Base-by-base conservation (phyloP, 495 filamentous ascomycete genomes). In the Pseudevernia furfuracea region DNA sequence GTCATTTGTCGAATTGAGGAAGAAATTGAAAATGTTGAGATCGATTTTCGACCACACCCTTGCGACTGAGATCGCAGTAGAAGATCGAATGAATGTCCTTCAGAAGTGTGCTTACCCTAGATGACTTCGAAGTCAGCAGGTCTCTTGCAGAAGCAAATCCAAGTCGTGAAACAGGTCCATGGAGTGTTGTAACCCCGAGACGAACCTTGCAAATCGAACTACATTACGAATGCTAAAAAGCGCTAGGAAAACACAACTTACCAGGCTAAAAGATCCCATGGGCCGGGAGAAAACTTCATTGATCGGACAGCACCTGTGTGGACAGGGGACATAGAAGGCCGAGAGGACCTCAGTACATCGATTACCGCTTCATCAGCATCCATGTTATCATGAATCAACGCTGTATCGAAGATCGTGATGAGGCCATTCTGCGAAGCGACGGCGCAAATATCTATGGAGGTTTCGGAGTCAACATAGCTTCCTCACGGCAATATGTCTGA, bases 211-310 rank as follows among this genome's bases (percentile, higher is more conserved):
- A 7, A 49, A 6, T 32, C 12, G 19, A 19, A 19, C 19, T 30
- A 19, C 15, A 53, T 25, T 21, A 21, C n/a, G 5, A 7, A 44
- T 9, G 1, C 41, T 21, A 10, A 32, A 53, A 5, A 3, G 28
- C 30, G 46, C 46, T 52, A 28, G 46, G 11, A 52, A 28, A 52
- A 11, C 1, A 23, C 9, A 52, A 21, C 15, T 52, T 52, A 52
- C 92, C 93, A 97, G 32, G 95, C 89, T 41, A 98, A 80, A 21
- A 98, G 82, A 73, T 98, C 93, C 83, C 87, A 89, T 14, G 92
- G 90, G 25, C 88, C 89, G 4, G 94, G 92, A 0, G 89, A 88
- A 72, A 98, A 98, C 30, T 85, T 81, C 86, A 98, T 93, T 61
- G 91, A 89, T 59, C 94, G 85, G 59, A 98, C 85, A 53, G 94